Evolutionary conservation across 176 grass and related monocot genomes (phyloP), one percentile per base, ranked within the genome.

Genomic region (Hordeum marinum): DNA sequence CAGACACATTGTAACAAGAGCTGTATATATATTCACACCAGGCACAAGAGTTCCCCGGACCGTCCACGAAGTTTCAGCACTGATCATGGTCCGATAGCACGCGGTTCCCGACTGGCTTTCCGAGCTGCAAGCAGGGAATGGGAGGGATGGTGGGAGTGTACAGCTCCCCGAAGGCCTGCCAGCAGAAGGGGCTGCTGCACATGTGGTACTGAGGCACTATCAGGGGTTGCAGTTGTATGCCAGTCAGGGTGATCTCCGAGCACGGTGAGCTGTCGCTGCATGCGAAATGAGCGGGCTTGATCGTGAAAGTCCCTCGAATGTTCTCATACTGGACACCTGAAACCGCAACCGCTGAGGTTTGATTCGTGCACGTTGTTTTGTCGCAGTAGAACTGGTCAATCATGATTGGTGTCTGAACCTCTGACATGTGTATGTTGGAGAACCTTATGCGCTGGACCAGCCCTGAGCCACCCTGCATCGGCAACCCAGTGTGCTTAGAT

Each of bases 331-430:
- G 89, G 17, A 97, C 87, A 9, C 85, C 87, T 9, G 92, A 92
- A 18, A 97, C 78, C 0, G 83, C 68, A 12, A 97, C 90, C 2
- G 90, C 92, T 1, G 90, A 88, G 25, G 83, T 89, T 68, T 97
- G 94, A 68, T 97, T 97, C 31, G 70, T 72, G 66, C 92, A 97
- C 1, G 88, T 61, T 6, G 84, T 45, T 39, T 64, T 89, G 77
- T 97, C 94, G 18, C 94, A 97, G 17, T 97, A 97, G 72, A 97
- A 97, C 14, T 97, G 94, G 80, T 97, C 94, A 11, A 97, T 94
- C 11, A 94, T 90, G 57, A 97, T 94, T 2, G 94, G 94, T 2
- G 92, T 97, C 84, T 94, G 94, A 34, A 97, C 94, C 72, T 97
- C 90, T 15, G 88, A 90, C n/a, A 97, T 90, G 60, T 82, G 89